A percentile compares a stretch with the other conserved stretches of the same genome.
Evolutionary conservation across 2,329 filamentous ascomycete species (phyloP).

Genomic region (Ophiostoma novo-ulmi): DNA sequence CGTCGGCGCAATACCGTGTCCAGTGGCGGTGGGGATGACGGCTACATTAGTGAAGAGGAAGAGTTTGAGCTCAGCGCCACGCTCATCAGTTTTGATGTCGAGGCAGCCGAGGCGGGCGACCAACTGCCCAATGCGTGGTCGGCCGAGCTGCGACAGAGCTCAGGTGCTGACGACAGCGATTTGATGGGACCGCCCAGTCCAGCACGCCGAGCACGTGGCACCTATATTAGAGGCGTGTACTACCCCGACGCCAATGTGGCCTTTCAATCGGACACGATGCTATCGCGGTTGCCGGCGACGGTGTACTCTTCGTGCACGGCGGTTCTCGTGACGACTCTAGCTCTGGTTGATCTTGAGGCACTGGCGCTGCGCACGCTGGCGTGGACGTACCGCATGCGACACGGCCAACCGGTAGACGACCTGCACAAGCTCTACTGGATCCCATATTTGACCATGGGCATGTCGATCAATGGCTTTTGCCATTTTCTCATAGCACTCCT

Average conservation of each 20-base stretch:
- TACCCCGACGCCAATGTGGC: conserved; percentile 26
- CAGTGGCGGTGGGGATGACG: conserved; percentile 39
- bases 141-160: conserved; percentile 52
- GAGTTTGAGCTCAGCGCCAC: conserved; percentile 50
- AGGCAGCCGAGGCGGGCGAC: conserved; percentile 50
- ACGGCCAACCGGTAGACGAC: conserved; percentile 37
- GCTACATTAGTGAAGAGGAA: conserved; percentile 51
- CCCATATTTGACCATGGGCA: conserved; percentile 29
- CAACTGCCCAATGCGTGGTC: conserved; percentile 52
- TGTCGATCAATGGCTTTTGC: conserved; percentile 39
- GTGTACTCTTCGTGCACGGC: conserved; percentile 47
- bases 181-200: background rate
- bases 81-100: conserved; percentile 57
- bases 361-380: conserved; percentile 43
- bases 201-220: conserved; percentile 5
- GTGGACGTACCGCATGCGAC: conserved; percentile 37
- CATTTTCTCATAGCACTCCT: conserved; percentile 47
- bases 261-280: conserved; percentile 38
- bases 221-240: conserved; percentile 22
- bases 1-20: conserved; percentile 42
- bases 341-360: conserved; percentile 46
- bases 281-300: conserved; percentile 47
- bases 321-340: conserved; percentile 39
- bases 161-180: conserved; percentile 18
- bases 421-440: conserved; percentile 40